Percentiles rank a stretch among this genome's conserved stretches.
phyloP scores from a whole-genome alignment of 2,329 filamentous ascomycete genomes.

The Reticulascus tulasneorum region DNA sequence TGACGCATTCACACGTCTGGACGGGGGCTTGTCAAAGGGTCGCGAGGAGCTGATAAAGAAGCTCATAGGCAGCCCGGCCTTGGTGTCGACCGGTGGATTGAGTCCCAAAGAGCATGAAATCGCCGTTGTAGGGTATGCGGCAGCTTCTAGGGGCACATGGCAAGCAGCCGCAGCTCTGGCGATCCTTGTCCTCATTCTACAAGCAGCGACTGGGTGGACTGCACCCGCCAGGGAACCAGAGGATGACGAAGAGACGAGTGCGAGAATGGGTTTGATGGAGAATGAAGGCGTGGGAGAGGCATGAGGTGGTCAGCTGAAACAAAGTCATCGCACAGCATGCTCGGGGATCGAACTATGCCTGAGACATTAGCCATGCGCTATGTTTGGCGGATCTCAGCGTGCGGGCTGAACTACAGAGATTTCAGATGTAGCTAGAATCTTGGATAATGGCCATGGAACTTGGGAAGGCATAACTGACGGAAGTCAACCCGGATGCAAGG shows the following conservation, averaged over 20 bases:
- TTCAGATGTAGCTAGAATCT: too few species aligned
- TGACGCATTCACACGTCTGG: constrained; percentile 50
- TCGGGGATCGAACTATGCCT: too few species aligned
- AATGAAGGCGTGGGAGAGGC: constrained; percentile 28
- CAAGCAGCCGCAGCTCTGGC: constrained; percentile 40
- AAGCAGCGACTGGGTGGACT: constrained; percentile 50
- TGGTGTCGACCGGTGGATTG: constrained; percentile 42
- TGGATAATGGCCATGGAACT: neutral
- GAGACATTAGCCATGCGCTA: too few species aligned
- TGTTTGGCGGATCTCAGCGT: too few species aligned
- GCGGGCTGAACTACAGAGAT: too few species aligned
- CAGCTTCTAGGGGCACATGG: constrained; percentile 42
- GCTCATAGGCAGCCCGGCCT: constrained; percentile 47
- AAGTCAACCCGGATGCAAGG: too few species aligned
- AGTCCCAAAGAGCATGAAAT: constrained; percentile 35
- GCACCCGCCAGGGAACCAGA: constrained; percentile 35
- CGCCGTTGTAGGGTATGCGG: constrained; percentile 44
- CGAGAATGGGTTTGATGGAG: constrained; percentile 20
- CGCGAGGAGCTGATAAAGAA: constrained; percentile 38
- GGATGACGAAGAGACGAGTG: constrained; percentile 26
- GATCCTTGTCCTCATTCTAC: constrained; percentile 39
- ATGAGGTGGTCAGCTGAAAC: constrained; percentile 3
- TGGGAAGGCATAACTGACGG: too few species aligned
- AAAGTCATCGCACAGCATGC: too few species aligned
- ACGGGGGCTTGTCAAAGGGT: constrained; percentile 31